Base-by-base conservation (phyloP, 257 asterid species). In the Scutellaria galericulata region DNA sequence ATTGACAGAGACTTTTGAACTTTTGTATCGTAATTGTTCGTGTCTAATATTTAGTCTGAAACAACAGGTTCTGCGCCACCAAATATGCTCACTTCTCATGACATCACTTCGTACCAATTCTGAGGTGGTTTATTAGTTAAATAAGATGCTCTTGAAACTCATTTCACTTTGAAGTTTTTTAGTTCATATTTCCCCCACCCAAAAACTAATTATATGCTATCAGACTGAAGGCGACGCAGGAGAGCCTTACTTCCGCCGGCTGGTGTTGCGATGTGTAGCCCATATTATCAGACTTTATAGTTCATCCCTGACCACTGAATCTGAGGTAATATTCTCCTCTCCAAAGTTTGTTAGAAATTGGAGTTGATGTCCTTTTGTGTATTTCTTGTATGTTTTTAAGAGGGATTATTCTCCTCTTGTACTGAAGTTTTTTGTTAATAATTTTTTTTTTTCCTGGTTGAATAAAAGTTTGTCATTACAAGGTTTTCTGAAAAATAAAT, bases 11-110 rank as follows among this genome's bases (percentile, higher is more conserved):
- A 68, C 73, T 62, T 62, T 77, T 71, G 42, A 58, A 44, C 52
- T 58, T 68, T 7, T 63, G 69, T 27, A 52, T 51, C 47, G 31
- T 60, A 44, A 13, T 67, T 66, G 67, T 77, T 41, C 48, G 81
- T 78, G 75, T 79, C 83, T 86, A 74, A 83, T 79, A 58, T 20
- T 53, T 73, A 52, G 61, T 80, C 6, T 14, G 5, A 14, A 72
- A 71, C 31, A 66, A 81, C 95, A 95, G 99, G 90, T 88, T 75
- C 82, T 92, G 78, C 96, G 95, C 53, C 91, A 78, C 80, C 92
- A 90, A 79, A 86, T 92, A 78, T 95, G 98, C 81, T 95, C 99
- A 74, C 95, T 95, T 75, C 96, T 95, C 70, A 95, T 95, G 99
- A 95, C 98, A 56, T 95, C 99, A 63, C 96, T 95, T 57, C 97